These are phyloP conservation scores for Kazachstania martiniae DNA, from an alignment of 805 yeast species.

Conservation along the genomic window DNA sequence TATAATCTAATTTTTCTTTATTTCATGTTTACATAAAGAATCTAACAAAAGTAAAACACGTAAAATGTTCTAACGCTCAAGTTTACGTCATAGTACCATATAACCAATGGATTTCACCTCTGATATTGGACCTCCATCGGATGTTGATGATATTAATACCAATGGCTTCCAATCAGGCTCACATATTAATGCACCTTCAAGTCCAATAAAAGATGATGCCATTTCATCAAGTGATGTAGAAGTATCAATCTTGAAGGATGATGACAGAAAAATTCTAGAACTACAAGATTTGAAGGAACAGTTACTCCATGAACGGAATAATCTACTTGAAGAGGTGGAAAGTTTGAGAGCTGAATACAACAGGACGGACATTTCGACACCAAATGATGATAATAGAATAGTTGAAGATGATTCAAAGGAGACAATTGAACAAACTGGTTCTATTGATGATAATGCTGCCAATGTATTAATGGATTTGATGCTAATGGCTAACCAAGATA, in stretches of 20 bases:
- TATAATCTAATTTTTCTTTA: too few species aligned
- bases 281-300: slow-evolving; percentile 15
- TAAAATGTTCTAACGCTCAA: too few species aligned
- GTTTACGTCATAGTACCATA: too few species aligned
- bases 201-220: not conserved
- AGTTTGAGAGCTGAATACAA: slow-evolving; percentile 2
- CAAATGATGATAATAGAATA: not conserved
- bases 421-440: not conserved
- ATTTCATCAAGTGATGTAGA: slow-evolving; percentile 3
- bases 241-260: slow-evolving; percentile 5
- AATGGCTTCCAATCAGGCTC: too few species aligned
- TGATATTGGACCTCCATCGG: slow-evolving; percentile 12
- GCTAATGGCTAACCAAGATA: slow-evolving; percentile 3
- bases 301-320: slow-evolving; percentile 11
- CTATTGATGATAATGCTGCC: slow-evolving; percentile 7
- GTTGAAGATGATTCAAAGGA: slow-evolving; percentile 1
- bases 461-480: slow-evolving; percentile 7
- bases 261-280: slow-evolving; percentile 8
- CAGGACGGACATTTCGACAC: not conserved
- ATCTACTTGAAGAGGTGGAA: slow-evolving; percentile 11
- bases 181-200: not conserved
- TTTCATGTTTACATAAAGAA: not conserved
- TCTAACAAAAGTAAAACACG: too few species aligned
- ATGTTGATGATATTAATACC: not conserved
- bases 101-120: slow-evolving; percentile 25